phyloP scores from a whole-genome alignment of 345 rosid species.

The Stellera chamaejasme region DNA sequence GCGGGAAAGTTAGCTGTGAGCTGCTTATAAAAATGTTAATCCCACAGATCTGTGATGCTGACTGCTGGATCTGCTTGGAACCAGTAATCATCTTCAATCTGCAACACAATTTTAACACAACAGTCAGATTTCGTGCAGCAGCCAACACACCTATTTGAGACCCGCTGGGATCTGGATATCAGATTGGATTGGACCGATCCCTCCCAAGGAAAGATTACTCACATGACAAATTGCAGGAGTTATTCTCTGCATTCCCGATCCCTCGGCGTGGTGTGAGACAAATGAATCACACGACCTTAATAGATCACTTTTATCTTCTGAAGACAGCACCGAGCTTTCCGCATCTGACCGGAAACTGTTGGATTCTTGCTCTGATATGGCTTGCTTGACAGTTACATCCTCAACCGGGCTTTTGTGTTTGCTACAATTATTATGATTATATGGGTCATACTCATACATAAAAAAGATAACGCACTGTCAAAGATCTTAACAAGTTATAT shows the following conservation, averaged over 20 bases:
- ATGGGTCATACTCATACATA: background rate
- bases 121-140: background rate
- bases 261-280: constrained; percentile 10
- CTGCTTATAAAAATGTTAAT: background rate
- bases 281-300: constrained; percentile 5
- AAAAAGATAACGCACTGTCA: background rate
- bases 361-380: constrained; percentile 10
- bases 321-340: constrained; percentile 13
- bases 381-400: constrained; percentile 17
- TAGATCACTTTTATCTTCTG: constrained; percentile 8
- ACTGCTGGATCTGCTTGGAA: constrained; percentile 41
- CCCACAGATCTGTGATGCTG: constrained; percentile 57
- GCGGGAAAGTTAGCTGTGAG: no score
- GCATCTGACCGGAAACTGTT: constrained; percentile 12
- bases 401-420: constrained; percentile 32
- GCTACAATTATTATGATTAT: constrained; percentile 30
- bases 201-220: constrained; percentile 18
- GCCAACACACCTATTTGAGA: background rate
- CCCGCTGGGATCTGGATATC: background rate
- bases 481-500: background rate
- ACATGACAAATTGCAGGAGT: constrained; percentile 45
- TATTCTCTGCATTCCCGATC: constrained; percentile 47
- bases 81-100: constrained; percentile 71
- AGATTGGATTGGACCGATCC: background rate
- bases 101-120: constrained; percentile 14